Conservation (phyloP, 2,329 filamentous ascomycete genomes). For the Capronia americana region DNA sequence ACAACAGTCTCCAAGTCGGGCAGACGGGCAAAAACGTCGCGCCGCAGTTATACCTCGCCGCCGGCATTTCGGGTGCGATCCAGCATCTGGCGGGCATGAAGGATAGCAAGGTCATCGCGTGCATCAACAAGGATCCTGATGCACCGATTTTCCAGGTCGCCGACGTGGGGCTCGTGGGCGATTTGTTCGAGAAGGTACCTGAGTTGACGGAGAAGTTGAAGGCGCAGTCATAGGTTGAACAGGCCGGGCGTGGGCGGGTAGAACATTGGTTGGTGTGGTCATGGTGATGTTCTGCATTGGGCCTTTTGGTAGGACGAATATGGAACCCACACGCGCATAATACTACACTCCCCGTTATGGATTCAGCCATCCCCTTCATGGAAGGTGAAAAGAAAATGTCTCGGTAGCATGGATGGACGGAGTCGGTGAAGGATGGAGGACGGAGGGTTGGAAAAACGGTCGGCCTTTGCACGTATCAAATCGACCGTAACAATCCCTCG, state of each 20-base stretch:
- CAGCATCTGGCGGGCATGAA: constrained; percentile 99
- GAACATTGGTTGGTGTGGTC: not conserved
- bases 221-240: constrained; percentile 33
- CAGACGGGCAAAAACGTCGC: constrained; percentile 99
- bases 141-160: constrained; percentile 98
- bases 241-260: no score
- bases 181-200: constrained; percentile 93
- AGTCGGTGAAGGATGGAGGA: no score
- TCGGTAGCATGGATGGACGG: no score
- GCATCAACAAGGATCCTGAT: constrained; percentile 97
- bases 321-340: not conserved
- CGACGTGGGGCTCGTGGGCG: constrained; percentile 92
- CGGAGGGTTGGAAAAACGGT: no score
- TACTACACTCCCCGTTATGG: not conserved
- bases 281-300: not conserved
- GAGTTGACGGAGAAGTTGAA: constrained; percentile 96
- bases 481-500: no score
- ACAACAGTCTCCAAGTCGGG: constrained; percentile 97
- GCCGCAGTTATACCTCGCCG: constrained; percentile 91
- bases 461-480: no score
- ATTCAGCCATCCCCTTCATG: not conserved
- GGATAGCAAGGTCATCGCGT: constrained; percentile 98
- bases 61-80: constrained; percentile 95
- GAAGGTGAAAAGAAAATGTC: no score
- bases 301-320: not conserved